Percentiles rank a stretch among this genome's conserved stretches.
These are phyloP conservation scores for Pelargonium citronellum DNA, from an alignment of 441 rosid species.

Conservation along the genomic window DNA sequence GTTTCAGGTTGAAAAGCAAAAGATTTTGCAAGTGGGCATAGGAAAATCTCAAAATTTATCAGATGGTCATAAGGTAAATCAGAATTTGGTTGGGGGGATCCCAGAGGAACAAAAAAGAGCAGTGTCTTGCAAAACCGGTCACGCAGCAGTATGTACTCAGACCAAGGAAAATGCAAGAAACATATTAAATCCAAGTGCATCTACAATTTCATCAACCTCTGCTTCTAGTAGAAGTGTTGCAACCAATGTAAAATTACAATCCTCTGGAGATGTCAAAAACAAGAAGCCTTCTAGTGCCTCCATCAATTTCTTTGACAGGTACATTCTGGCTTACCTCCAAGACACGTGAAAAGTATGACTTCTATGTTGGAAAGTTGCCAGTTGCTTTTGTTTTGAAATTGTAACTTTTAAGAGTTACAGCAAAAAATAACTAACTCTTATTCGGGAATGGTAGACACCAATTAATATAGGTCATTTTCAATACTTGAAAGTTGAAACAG, in stretches of 20 bases:
- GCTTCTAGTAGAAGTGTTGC: constrained; percentile 25
- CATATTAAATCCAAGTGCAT: constrained; percentile 26
- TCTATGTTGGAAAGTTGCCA: background rate
- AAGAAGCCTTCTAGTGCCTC: constrained; percentile 40
- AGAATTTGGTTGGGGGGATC: constrained; percentile 22
- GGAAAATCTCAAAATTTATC: constrained; percentile 37
- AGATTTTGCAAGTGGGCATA: constrained; percentile 61
- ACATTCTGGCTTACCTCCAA: constrained; percentile 10
- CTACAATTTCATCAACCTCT: constrained; percentile 26
- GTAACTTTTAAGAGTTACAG: background rate
- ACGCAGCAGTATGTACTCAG: constrained; percentile 20
- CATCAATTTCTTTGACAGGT: constrained; percentile 76
- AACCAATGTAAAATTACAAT: constrained; percentile 31
- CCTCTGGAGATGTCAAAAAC: constrained; percentile 31
- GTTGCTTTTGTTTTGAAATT: background rate
- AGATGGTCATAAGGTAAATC: constrained; percentile 36
- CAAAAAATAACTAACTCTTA: background rate
- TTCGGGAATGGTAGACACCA: background rate
- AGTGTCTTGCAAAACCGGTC: constrained; percentile 19
- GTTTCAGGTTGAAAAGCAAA: constrained; percentile 77
- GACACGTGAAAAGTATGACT: background rate
- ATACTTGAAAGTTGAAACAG: background rate
- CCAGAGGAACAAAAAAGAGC: constrained; percentile 15
- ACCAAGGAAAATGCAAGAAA: constrained; percentile 26
- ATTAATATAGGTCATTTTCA: background rate